Conservation (phyloP, 1,284 basidiomycete genomes). For the Papiliotrema fonsecae region DNA sequence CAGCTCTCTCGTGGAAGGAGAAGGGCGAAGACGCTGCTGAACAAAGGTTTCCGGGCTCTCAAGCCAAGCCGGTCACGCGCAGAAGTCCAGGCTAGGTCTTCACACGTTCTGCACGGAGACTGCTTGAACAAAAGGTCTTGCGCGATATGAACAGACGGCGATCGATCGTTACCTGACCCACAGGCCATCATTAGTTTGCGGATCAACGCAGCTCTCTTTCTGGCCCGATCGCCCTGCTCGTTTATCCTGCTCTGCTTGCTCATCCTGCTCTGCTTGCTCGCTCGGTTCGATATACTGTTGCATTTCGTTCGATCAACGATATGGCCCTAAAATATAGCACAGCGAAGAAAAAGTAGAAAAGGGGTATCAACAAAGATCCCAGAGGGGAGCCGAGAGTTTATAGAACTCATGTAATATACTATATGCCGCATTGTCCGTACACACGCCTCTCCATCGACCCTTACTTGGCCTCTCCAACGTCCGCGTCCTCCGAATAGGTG, state of each 20-base stretch:
- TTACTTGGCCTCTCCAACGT: slow-evolving; percentile 8
- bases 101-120: no score
- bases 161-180: neutral
- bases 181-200: neutral
- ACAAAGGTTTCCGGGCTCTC: no score
- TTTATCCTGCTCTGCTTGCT: neutral
- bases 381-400: neutral
- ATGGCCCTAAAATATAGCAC: neutral
- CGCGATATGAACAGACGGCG: neutral
- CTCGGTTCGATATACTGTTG: neutral
- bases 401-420: neutral
- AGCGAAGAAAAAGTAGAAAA: neutral
- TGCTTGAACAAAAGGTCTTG: no score
- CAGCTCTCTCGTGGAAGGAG: no score
- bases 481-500: slow-evolving; percentile 8
- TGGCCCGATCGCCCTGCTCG: neutral
- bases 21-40: no score
- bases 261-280: neutral
- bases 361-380: neutral
- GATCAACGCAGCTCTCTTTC: neutral
- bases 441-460: neutral
- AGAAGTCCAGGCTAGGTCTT: no score
- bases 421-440: neutral
- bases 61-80: no score
- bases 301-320: neutral